A percentile compares a stretch with the other conserved stretches of the same genome.
Evolutionary conservation across 805 yeast genomes (phyloP).

Genomic region (Saccharomycopsis selenospora): DNA sequence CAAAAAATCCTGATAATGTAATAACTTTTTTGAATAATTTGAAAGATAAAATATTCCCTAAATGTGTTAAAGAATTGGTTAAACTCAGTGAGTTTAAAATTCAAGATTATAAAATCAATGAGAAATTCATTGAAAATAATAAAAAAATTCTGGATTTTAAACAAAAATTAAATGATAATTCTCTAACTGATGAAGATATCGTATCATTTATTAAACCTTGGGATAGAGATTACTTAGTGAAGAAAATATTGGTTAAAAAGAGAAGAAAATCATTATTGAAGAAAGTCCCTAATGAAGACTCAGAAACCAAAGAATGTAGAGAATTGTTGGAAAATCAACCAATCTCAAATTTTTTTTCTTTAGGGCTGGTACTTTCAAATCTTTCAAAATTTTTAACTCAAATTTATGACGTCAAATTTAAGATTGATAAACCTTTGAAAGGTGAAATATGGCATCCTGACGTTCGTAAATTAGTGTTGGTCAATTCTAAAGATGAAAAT

Average conservation of each 20-base stretch:
- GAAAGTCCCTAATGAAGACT: conserved; percentile 5
- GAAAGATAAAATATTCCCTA: conserved; percentile 42
- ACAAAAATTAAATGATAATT: conserved; percentile 13
- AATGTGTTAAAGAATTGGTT: conserved; percentile 54
- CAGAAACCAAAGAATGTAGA: conserved; percentile 22
- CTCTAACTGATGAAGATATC: conserved; percentile 33
- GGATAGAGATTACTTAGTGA: conserved; percentile 73
- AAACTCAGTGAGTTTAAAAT: conserved; percentile 36
- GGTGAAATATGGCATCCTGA: conserved; percentile 90
- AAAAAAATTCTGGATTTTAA: conserved; percentile 3
- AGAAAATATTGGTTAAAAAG: conserved; percentile 24
- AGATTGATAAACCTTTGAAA: conserved; percentile 50
- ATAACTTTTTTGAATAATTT: conserved; percentile 56
- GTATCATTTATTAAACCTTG: conserved; percentile 62
- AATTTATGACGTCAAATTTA: conserved; percentile 71
- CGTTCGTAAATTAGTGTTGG: conserved; percentile 75
- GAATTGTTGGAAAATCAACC: conserved; percentile 34
- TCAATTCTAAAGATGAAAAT: conserved; percentile 48
- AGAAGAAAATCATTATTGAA: conserved; percentile 24
- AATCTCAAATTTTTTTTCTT: conserved; percentile 66
- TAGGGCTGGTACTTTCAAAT: conserved; percentile 83
- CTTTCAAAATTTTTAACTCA: conserved; percentile 60
- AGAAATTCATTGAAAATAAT: conserved; percentile 4
- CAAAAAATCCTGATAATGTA: conserved; percentile 71
- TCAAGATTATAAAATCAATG: conserved; percentile 23